phyloP scores from a whole-genome alignment of 164 flowering plant genomes.

The Aristolochia californica region DNA sequence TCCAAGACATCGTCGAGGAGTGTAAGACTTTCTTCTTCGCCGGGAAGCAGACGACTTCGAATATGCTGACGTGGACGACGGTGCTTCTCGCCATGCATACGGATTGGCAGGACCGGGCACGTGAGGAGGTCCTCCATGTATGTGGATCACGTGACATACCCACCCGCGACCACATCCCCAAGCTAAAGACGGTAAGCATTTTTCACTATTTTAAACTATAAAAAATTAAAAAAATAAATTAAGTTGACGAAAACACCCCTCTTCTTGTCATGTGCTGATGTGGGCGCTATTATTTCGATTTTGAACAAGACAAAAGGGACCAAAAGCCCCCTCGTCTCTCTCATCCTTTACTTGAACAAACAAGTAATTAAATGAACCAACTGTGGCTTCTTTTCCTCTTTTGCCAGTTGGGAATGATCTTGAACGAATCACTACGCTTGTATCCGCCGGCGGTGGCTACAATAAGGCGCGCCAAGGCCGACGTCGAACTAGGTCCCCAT shows the following conservation, averaged over 20 bases:
- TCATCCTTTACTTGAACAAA: too few relatives aligned
- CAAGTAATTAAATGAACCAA: too few relatives aligned
- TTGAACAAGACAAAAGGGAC: too few relatives aligned
- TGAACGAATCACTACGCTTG: slow-evolving; percentile 73
- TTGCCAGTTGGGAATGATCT: slow-evolving; percentile 76
- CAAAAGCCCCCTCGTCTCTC: too few relatives aligned
- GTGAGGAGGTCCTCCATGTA: slow-evolving; percentile 71
- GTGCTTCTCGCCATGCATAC: slow-evolving; percentile 93
- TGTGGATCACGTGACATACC: slow-evolving; percentile 83
- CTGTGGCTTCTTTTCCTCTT: too few relatives aligned
- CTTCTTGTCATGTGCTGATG: too few relatives aligned
- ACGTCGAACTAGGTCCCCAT: slow-evolving; percentile 60
- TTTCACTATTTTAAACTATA: neutral
- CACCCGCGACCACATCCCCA: slow-evolving; percentile 55
- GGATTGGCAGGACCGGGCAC: slow-evolving; percentile 83
- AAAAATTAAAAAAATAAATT: neutral
- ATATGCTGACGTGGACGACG: slow-evolving; percentile 93
- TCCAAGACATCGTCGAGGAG: slow-evolving; percentile 79
- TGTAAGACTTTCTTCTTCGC: slow-evolving; percentile 97
- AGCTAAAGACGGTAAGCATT: slow-evolving; percentile 67
- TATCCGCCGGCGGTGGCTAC: slow-evolving; percentile 86
- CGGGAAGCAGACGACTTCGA: slow-evolving; percentile 89
- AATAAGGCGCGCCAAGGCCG: slow-evolving; percentile 68
- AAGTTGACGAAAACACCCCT: too few relatives aligned
- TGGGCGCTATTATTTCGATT: too few relatives aligned